Conservation (phyloP, 495 filamentous ascomycete genomes). For the Podospora pseudopauciseta region DNA sequence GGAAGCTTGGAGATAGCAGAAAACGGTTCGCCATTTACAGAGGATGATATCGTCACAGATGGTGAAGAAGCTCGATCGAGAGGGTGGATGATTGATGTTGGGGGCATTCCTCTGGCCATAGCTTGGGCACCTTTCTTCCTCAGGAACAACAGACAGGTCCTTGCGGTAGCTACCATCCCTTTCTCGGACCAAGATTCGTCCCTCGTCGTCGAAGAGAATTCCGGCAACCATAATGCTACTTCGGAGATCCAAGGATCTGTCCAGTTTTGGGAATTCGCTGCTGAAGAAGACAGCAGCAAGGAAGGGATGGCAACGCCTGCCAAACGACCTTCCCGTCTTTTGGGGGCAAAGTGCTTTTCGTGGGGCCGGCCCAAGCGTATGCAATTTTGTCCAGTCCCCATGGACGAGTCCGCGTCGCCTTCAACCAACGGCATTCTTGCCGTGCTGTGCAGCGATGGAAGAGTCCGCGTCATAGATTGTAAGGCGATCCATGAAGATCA, state of each 20-base stretch:
- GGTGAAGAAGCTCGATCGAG: conserved; percentile 20
- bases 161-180: conserved; percentile 45
- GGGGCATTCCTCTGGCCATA: conserved; percentile 43
- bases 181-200: conserved; percentile 39
- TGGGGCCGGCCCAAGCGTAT: conserved; percentile 44
- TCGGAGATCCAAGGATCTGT: conserved; percentile 28
- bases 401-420: conserved; percentile 18
- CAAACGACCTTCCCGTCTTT: conserved; percentile 26
- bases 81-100: conserved; percentile 46
- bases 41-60: neutral
- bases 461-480: conserved; percentile 40
- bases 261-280: conserved; percentile 44
- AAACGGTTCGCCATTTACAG: conserved; percentile 12
- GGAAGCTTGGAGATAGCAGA: conserved; percentile 27
- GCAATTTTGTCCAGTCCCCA: conserved; percentile 44
- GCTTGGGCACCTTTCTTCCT: conserved; percentile 42
- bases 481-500: conserved; percentile 24
- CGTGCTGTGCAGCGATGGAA: conserved; percentile 42
- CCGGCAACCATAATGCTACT: conserved; percentile 23
- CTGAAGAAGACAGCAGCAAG: conserved; percentile 15
- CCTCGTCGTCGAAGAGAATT: conserved; percentile 20
- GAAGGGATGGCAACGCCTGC: conserved; percentile 22
- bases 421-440: conserved; percentile 34
- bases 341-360: conserved; percentile 34
- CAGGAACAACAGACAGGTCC: conserved; percentile 34